A percentile compares a stretch with the other conserved stretches of the same genome.
phyloP scores from a whole-genome alignment of 306 rosid species.

The Begonia masoniana region DNA sequence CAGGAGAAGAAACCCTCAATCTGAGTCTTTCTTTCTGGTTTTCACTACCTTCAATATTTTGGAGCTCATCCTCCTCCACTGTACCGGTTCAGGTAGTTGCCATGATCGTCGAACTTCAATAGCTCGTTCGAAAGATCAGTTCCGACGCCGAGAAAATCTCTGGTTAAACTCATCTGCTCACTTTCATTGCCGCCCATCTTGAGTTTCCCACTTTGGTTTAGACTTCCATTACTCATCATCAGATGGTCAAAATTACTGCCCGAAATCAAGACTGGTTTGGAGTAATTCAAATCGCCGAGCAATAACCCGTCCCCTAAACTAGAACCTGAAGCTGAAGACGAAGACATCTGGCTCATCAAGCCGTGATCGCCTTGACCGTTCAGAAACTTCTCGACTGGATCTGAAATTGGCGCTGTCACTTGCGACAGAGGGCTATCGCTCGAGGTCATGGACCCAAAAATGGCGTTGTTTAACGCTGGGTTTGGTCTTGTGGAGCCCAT shows the following conservation, averaged over 20 bases:
- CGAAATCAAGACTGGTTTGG: background rate
- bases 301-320: background rate
- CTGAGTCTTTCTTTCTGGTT: too few relatives aligned
- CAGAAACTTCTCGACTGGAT: background rate
- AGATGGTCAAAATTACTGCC: conserved; percentile 3
- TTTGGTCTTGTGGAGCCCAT: conserved; percentile 43
- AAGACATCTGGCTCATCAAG: background rate
- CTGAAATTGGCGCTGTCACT: background rate
- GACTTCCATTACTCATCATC: background rate
- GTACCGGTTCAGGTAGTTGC: conserved; percentile 21
- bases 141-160: conserved; percentile 86
- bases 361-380: too few relatives aligned
- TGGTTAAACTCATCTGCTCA: conserved; percentile 36
- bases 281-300: background rate
- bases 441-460: background rate
- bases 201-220: too few relatives aligned
- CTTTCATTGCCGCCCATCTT: conserved; percentile 1
- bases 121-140: conserved; percentile 21
- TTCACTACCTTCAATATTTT: too few relatives aligned
- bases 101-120: conserved; percentile 9
- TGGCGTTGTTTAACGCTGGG: conserved; percentile 9
- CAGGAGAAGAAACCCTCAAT: too few relatives aligned
- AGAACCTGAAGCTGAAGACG: background rate
- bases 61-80: background rate
- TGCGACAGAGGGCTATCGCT: background rate